Base-by-base conservation (phyloP, 495 filamentous ascomycete species). In the Aspergillus leporis region DNA sequence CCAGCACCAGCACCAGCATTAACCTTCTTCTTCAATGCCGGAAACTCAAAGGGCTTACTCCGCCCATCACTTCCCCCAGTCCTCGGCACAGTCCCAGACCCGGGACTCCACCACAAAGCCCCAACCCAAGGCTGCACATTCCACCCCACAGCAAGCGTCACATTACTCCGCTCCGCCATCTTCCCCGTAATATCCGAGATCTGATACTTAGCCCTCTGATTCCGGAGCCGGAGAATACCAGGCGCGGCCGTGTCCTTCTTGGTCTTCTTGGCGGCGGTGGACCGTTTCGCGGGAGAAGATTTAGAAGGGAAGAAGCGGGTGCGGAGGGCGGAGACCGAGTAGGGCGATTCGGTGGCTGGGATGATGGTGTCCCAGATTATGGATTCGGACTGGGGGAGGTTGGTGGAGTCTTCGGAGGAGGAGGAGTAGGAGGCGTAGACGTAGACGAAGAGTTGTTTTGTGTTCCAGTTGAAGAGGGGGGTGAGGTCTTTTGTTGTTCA, bases 121-220 rank as follows among this genome's bases (percentile, higher is more conserved):
- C 94, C 94, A 21, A 98, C 91, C 91, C 93, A 97, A 34, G 94
- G 94, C 83, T 98, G 94, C 59, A 97, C 90, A 80, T 97, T 97
- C 87, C 93, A 98, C 56, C 91, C 85, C 41, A 97, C 80, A 54
- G 82, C 81, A 50, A 98, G 76, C 31, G 84, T 88, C 55, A 92
- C 90, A 75, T 96, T 89, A 40, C 77, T 73, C 21, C 81, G 71
- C 64, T 85, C 80, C 41, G 90, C 88, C 60, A 97, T 74, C 66
- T 82, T 83, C 51, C 91, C 90, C 9, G 84, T 83, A 21, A 92
- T 87, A 72, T 96, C 91, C 12, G 91, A 93, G 70, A 97, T 91
- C 66, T 93, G 88, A 81, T 98, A 98, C 75, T 98, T 98, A 7
- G 90, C 87, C 67, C 85, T 87, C 68, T 92, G 88, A 70, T 90